Base-by-base conservation (phyloP, 208 protist genomes). In the Wallacemonas rigidus region DNA sequence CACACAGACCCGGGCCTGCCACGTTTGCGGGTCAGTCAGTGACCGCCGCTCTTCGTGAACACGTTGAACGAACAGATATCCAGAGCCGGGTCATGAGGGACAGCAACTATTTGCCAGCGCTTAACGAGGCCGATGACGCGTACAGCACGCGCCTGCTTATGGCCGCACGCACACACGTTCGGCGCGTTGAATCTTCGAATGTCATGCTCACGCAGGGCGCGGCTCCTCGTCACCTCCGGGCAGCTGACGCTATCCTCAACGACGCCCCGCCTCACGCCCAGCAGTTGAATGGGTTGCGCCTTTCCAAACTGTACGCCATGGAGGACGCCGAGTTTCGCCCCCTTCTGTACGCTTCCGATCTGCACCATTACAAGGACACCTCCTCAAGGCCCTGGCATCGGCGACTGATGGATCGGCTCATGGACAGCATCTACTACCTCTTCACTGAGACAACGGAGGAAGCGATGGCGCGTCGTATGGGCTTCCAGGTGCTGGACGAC, bases 331-430 rank as follows among this genome's bases (percentile, higher is more conserved):
- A 89, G 39, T 70, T 90, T 7, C 67, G 72, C 38, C 85, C 88
- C 2, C 81, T 96, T n/a, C 83, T 96, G 7, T 80, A 86, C 62
- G 72, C 80, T 9, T 79, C 86, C 40, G 91, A 96, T 64, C 44
- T 83, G 14, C 75, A 92, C 64, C 69, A 79, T 39, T 92, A 93
- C 73, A 15, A 88, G 35, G 72, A 79, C 48, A 55, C 41, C 41
- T 58, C 55, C 3, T 67, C 75, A 14, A 85, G 74, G 80, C 86
- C 88, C 14, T 57, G 14, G 26, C 8, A 83, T 12, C 71, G 72
- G 53, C 74, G 75, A 2, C 12, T 85, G 0, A 47, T 75, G 12
- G 67, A 75, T 35, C 38, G 45, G 14, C 15, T 86, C 2, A 71
- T 72, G 62, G 83, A 92, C 45, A 60, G 69, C 1, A 17, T 94